phyloP scores from a whole-genome alignment of 1,139 yeast genomes.

The Hyphopichia burtonii region DNA sequence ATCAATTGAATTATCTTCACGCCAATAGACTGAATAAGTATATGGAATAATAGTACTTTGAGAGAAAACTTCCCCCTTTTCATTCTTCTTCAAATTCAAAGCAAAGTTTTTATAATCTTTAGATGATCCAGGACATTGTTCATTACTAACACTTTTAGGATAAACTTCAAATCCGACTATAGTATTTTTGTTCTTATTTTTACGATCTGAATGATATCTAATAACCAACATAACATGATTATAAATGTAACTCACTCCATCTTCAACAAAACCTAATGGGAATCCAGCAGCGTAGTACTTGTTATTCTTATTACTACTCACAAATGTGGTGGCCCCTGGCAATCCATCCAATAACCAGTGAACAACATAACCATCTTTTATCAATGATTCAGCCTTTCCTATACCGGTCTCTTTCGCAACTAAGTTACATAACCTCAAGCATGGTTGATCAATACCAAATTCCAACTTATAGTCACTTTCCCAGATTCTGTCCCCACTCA shows the following conservation, averaged over 20 bases:
- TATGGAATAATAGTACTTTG: slow-evolving; percentile 54
- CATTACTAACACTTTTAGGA: slow-evolving; percentile 74
- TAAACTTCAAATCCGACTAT: slow-evolving; percentile 92
- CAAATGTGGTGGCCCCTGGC: slow-evolving; percentile 88
- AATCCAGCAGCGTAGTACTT: slow-evolving; percentile 87
- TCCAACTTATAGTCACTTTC: slow-evolving; percentile 64
- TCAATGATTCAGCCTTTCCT: slow-evolving; percentile 57
- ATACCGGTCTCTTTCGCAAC: slow-evolving; percentile 51
- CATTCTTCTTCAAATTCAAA: slow-evolving; percentile 23
- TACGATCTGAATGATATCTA: slow-evolving; percentile 60
- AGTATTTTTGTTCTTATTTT: slow-evolving; percentile 41
- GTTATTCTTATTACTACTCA: slow-evolving; percentile 54
- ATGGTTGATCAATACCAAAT: slow-evolving; percentile 63
- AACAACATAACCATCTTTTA: slow-evolving; percentile 69
- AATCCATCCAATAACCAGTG: slow-evolving; percentile 85
- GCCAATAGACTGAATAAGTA: slow-evolving; percentile 87
- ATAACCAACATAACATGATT: slow-evolving; percentile 83
- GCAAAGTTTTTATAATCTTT: slow-evolving; percentile 56
- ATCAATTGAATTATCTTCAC: slow-evolving; percentile 69
- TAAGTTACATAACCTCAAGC: slow-evolving; percentile 68
- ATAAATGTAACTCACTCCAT: slow-evolving; percentile 59
- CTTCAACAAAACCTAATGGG: slow-evolving; percentile 70
- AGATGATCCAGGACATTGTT: slow-evolving; percentile 68
- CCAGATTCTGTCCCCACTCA: slow-evolving; percentile 80
- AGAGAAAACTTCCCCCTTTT: slow-evolving; percentile 16